phyloP scores from a whole-genome alignment of 2,329 filamentous ascomycete genomes.

The Stylonectria norvegica region DNA sequence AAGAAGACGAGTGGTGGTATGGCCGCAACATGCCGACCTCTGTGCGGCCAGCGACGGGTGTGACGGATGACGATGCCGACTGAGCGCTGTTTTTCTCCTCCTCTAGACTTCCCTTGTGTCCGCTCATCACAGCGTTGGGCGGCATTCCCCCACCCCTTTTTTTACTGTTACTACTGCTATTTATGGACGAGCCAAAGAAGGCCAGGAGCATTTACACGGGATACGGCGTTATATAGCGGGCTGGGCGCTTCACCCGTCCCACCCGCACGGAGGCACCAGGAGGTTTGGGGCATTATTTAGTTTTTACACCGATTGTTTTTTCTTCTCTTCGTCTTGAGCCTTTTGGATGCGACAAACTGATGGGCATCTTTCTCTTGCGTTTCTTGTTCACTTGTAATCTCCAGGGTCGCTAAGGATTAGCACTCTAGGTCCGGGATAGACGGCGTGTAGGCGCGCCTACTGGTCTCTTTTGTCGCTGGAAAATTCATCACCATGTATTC shows the following conservation, averaged over 20 bases:
- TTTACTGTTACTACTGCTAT: slow-evolving; percentile 9
- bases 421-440: no score
- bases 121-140: no score
- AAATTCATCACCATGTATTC: no score
- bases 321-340: no score
- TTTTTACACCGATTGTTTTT: slow-evolving; percentile 26
- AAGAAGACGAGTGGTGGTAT: slow-evolving; percentile 63
- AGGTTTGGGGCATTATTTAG: slow-evolving; percentile 19
- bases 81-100: slow-evolving; percentile 14
- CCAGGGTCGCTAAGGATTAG: no score
- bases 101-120: slow-evolving; percentile 11
- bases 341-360: no score
- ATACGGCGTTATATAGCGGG: slow-evolving; percentile 27
- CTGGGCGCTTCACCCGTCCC: slow-evolving; percentile 17
- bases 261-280: no score
- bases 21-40: slow-evolving; percentile 52
- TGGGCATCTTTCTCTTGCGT: slow-evolving; percentile 10
- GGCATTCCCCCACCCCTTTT: slow-evolving; percentile 13
- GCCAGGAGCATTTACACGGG: slow-evolving; percentile 31
- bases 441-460: no score
- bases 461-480: no score
- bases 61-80: slow-evolving; percentile 51
- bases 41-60: slow-evolving; percentile 45
- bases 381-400: slow-evolving; percentile 4
- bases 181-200: slow-evolving; percentile 24